phyloP scores from a whole-genome alignment of 2,329 filamentous ascomycete species.

The Biscogniauxia sp. region DNA sequence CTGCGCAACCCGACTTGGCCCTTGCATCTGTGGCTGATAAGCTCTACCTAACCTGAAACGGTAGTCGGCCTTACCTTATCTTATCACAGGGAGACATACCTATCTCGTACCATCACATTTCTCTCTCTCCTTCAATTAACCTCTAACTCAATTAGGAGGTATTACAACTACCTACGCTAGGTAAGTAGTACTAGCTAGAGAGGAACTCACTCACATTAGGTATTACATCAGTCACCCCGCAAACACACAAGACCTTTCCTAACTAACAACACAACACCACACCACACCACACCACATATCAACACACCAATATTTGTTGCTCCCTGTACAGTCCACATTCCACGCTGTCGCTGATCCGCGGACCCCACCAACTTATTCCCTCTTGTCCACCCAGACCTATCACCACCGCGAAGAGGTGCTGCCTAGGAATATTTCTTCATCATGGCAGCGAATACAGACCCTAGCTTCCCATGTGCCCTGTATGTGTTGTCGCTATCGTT shows the following conservation, averaged over 20 bases:
- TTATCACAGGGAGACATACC: neutral
- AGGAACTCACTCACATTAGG: conserved; percentile 7
- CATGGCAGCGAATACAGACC: conserved; percentile 42
- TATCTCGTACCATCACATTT: neutral
- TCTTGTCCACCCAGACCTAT: neutral
- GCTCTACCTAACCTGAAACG: too few species aligned
- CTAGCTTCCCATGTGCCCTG: conserved; percentile 63
- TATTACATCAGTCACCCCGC: conserved; percentile 9
- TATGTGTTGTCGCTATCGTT: conserved; percentile 38
- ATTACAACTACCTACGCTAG: too few species aligned
- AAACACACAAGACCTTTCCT: conserved; percentile 1
- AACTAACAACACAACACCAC: neutral
- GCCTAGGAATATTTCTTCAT: conserved; percentile 11
- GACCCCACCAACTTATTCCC: neutral
- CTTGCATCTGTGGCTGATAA: neutral
- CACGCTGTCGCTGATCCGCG: neutral
- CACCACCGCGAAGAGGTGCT: neutral
- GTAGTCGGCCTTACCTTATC: neutral
- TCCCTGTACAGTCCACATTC: conserved; percentile 22
- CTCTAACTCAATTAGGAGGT: too few species aligned
- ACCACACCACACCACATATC: neutral
- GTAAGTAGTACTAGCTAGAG: too few species aligned
- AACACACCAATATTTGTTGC: conserved; percentile 6
- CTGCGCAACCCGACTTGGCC: neutral
- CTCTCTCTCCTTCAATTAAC: conserved; percentile 5